phyloP scores from a whole-genome alignment of 306 rosid genomes.

The Quercus suber region DNA sequence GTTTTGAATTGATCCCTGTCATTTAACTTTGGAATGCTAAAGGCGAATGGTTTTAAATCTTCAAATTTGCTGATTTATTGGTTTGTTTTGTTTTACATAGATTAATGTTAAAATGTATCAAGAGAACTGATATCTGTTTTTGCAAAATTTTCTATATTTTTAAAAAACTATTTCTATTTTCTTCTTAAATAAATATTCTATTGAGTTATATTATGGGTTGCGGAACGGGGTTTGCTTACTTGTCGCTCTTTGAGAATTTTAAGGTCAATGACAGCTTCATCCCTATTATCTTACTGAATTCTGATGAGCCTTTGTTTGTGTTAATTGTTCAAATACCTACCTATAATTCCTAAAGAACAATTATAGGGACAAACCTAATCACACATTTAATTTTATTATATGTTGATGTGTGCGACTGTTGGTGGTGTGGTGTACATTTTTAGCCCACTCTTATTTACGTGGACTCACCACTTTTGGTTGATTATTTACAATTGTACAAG shows the following conservation, averaged over 20 bases:
- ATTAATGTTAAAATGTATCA: background rate
- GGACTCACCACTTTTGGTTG: too few species aligned
- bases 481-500: too few species aligned
- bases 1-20: constrained; percentile 33
- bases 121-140: background rate
- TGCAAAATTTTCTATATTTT: background rate
- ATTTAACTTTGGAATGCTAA: constrained; percentile 23
- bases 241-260: background rate
- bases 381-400: too few species aligned
- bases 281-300: too few species aligned
- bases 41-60: constrained; percentile 8
- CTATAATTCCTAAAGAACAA: too few species aligned
- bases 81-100: constrained; percentile 7
- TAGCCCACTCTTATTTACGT: too few species aligned
- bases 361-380: too few species aligned
- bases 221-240: background rate
- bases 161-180: background rate
- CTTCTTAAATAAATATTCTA: background rate
- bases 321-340: too few species aligned
- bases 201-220: background rate
- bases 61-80: constrained; percentile 8
- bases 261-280: background rate
- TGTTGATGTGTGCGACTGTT: too few species aligned
- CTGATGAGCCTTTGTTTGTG: too few species aligned
- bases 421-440: too few species aligned